These are phyloP conservation scores for Coniochaeta ligniaria DNA, from an alignment of 2,329 filamentous ascomycete species.

Conservation along the genomic window DNA sequence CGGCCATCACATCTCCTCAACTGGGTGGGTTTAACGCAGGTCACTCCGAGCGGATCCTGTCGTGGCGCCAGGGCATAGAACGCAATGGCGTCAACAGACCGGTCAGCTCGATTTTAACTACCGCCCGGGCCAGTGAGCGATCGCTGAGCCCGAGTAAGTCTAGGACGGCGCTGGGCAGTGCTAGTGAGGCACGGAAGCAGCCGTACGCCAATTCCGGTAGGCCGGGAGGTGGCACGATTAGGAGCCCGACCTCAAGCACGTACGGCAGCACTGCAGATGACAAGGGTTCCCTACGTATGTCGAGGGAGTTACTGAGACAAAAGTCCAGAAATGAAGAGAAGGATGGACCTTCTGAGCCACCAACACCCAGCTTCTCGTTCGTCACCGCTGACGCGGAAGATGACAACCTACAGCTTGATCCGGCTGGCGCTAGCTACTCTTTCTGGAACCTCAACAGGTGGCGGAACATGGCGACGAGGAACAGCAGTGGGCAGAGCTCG, in stretches of 20 bases:
- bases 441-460: conserved; percentile 55
- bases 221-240: conserved; percentile 9
- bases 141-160: conserved; percentile 48
- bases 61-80: conserved; percentile 70
- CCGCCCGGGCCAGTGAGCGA: conserved; percentile 38
- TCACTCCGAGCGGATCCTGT: conserved; percentile 69
- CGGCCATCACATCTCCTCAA: conserved; percentile 18
- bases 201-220: conserved; percentile 28
- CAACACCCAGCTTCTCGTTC: conserved; percentile 50
- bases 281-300: not conserved
- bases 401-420: conserved; percentile 27
- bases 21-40: conserved; percentile 17
- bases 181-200: conserved; percentile 38
- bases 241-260: conserved; percentile 33
- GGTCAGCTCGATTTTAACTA: conserved; percentile 24
- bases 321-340: conserved; percentile 6
- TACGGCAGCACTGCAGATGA: conserved; percentile 5
- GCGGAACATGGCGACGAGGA: conserved; percentile 31
- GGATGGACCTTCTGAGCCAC: conserved; percentile 28
- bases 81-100: conserved; percentile 23
- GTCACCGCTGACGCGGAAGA: conserved; percentile 32
- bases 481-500: conserved; percentile 6
- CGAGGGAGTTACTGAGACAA: not conserved
- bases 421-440: conserved; percentile 32
- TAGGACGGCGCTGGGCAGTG: conserved; percentile 26